A percentile compares a stretch with the other conserved stretches of the same genome.
Conservation (phyloP, 495 filamentous ascomycete species). For the Venustampulla echinocandica region DNA sequence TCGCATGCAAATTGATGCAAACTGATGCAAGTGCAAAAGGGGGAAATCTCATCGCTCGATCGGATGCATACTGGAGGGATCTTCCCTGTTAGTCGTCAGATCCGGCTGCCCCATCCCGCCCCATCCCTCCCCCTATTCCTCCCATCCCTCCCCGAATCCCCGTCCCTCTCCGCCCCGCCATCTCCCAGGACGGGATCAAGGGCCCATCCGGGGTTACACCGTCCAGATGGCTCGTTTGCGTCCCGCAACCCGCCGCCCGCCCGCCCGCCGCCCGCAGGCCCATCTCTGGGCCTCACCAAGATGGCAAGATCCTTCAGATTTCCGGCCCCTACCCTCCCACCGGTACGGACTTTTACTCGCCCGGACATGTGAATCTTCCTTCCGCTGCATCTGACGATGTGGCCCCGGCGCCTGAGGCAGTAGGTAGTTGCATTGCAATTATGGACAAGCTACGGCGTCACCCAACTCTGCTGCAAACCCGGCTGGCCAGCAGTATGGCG, state of each 20-base stretch:
- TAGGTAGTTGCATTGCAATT: background rate
- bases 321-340: background rate
- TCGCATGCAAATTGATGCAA: too few relatives aligned
- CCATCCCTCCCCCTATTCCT: too few relatives aligned
- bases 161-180: too few relatives aligned
- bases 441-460: background rate
- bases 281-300: background rate
- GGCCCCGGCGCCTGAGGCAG: background rate
- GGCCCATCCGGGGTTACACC: background rate
- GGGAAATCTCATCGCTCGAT: constrained; percentile 6
- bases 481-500: too few relatives aligned
- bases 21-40: too few relatives aligned
- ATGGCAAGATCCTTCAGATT: background rate
- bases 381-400: background rate
- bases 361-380: background rate
- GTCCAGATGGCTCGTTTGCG: background rate
- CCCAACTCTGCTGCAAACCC: too few relatives aligned
- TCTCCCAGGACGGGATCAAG: background rate
- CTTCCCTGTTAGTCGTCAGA: background rate
- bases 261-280: too few relatives aligned
- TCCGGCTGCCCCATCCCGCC: background rate
- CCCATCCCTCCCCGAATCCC: too few relatives aligned
- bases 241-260: too few relatives aligned
- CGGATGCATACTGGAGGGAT: background rate
- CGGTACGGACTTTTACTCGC: background rate